Evolutionary conservation across 148 eudicot species (phyloP).

Genomic region (Polygonum aviculare): DNA sequence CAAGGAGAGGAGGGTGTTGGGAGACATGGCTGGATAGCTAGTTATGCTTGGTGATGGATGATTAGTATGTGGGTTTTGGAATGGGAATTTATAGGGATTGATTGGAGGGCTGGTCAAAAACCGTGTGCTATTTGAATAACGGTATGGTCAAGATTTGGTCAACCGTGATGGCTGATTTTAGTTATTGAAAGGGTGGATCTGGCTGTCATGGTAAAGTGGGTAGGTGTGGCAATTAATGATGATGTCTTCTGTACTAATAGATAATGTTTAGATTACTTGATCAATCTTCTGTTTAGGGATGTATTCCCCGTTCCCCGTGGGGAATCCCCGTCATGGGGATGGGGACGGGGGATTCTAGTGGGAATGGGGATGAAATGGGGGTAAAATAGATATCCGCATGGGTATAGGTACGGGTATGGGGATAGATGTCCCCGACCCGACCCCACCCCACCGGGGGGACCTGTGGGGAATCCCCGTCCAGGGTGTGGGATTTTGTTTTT

Average conservation of each 20-base stretch:
- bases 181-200: neutral
- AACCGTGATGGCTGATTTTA: neutral
- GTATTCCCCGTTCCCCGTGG: no score
- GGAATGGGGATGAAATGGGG: no score
- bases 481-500: no score
- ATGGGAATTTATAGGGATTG: neutral
- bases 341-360: no score
- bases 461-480: no score
- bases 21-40: neutral
- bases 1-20: neutral
- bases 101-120: neutral
- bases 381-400: no score
- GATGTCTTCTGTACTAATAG: no score
- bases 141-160: neutral
- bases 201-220: neutral
- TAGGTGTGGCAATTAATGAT: neutral
- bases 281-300: no score
- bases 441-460: no score
- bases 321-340: no score
- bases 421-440: no score
- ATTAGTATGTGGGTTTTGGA: neutral
- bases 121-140: neutral
- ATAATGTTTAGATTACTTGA: neutral
- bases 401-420: no score
- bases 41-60: neutral